A percentile compares a stretch with the other conserved stretches of the same genome.
Conservation (phyloP, 2,329 filamentous ascomycete species). For the Eurotiales sp. region DNA sequence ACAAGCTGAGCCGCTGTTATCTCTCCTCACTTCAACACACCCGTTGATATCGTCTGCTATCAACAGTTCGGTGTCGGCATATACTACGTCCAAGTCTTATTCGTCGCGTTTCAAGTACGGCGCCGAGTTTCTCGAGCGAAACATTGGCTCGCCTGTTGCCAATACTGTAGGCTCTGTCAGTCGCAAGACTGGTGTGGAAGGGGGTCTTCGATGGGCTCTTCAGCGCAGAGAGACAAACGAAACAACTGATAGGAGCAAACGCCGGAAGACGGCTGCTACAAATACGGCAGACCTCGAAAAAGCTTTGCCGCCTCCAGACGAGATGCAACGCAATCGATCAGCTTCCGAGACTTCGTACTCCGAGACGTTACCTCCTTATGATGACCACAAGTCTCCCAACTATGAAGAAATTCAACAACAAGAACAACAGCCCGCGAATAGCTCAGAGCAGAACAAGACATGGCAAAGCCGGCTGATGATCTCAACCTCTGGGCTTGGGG, state of each 20-base stretch:
- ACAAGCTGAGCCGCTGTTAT: constrained; percentile 74
- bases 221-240: constrained; percentile 37
- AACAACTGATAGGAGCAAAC: constrained; percentile 36
- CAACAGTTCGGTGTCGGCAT: constrained; percentile 77
- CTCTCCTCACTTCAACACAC: constrained; percentile 82
- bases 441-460: constrained; percentile 35
- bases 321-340: constrained; percentile 42
- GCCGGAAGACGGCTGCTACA: constrained; percentile 39
- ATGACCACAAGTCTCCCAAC: constrained; percentile 69
- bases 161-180: constrained; percentile 83
- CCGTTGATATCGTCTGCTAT: constrained; percentile 82
- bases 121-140: constrained; percentile 86
- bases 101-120: constrained; percentile 85
- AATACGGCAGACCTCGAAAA: constrained; percentile 41
- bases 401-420: constrained; percentile 58
- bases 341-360: constrained; percentile 63
- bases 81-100: constrained; percentile 83
- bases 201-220: constrained; percentile 79
- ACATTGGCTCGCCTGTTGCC: constrained; percentile 74
- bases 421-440: constrained; percentile 16
- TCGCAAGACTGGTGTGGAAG: constrained; percentile 81
- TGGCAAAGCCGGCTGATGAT: constrained; percentile 86
- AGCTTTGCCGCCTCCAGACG: constrained; percentile 21
- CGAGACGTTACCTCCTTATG: constrained; percentile 79
- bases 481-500: constrained; percentile 83